Conservation (phyloP, 1,284 basidiomycete genomes). For the Rhizoctonia solani region DNA sequence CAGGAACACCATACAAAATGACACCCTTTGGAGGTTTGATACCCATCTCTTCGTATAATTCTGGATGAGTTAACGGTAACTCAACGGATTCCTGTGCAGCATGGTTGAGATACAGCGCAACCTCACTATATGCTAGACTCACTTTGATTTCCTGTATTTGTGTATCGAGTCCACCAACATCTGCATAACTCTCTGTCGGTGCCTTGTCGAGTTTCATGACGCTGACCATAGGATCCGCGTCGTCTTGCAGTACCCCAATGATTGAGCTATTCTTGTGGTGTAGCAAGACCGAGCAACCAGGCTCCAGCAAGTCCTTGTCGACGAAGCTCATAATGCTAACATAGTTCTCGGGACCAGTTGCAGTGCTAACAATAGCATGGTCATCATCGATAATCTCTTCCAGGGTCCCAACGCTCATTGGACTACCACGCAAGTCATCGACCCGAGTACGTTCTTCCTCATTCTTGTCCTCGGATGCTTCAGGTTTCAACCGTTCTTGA, state of each 20-base stretch:
- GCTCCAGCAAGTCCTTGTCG: slow-evolving; percentile 97
- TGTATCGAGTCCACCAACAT: slow-evolving; percentile 94
- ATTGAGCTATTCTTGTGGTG: slow-evolving; percentile 97
- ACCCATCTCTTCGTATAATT: slow-evolving; percentile 99
- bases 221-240: slow-evolving; percentile 96
- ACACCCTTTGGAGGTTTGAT: slow-evolving; percentile 99
- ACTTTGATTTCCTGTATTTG: slow-evolving; percentile 99
- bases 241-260: slow-evolving; percentile 94
- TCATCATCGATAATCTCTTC: slow-evolving; percentile 99
- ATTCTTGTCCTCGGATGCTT: slow-evolving; percentile 90
- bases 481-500: slow-evolving; percentile 87
- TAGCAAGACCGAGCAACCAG: slow-evolving; percentile 91
- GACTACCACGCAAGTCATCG: slow-evolving; percentile 92
- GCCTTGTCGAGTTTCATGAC: slow-evolving; percentile 99
- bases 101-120: neutral
- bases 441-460: slow-evolving; percentile 94
- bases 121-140: too few species aligned
- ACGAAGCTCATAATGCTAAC: slow-evolving; percentile 99
- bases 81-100: slow-evolving; percentile 90
- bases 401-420: slow-evolving; percentile 96
- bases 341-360: slow-evolving; percentile 96
- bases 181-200: slow-evolving; percentile 97
- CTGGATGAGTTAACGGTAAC: slow-evolving; percentile 95
- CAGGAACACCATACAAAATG: slow-evolving; percentile 97
- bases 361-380: slow-evolving; percentile 96